Percentiles rank a stretch among this genome's conserved stretches.
phyloP scores from a whole-genome alignment of 257 asterid species.

The Nicotiana knightiana region DNA sequence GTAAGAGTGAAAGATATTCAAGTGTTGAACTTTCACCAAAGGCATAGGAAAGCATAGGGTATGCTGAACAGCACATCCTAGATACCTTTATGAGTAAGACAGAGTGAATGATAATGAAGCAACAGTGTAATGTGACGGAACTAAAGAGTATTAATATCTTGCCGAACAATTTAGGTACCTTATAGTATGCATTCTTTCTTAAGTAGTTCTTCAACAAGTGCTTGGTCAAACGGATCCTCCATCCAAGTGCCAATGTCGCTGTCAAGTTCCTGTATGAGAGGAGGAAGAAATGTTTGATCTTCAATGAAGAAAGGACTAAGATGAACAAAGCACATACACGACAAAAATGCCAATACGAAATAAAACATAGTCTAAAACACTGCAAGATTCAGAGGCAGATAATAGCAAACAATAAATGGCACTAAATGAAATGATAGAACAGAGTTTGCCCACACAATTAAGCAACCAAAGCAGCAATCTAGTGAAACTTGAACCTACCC shows the following conservation, averaged over 20 bases:
- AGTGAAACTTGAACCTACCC: background rate
- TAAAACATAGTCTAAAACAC: background rate
- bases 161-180: constrained; percentile 40
- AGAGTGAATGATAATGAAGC: background rate
- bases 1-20: no score
- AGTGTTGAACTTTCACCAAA: background rate
- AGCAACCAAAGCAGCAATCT: background rate
- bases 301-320: background rate
- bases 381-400: background rate
- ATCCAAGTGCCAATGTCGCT: constrained; percentile 87
- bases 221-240: constrained; percentile 96
- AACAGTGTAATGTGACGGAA: background rate
- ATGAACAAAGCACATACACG: background rate
- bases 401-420: background rate
- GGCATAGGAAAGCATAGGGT: background rate
- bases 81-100: background rate
- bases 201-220: constrained; percentile 78
- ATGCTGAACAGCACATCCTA: background rate
- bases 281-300: background rate
- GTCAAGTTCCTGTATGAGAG: constrained; percentile 66
- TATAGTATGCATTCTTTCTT: constrained; percentile 83
- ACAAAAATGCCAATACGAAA: background rate
- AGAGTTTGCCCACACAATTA: constrained; percentile 7
- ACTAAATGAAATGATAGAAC: background rate
- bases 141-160: background rate